These are phyloP conservation scores for Mentha longifolia DNA, from an alignment of 257 asterid genomes.

Conservation along the genomic window DNA sequence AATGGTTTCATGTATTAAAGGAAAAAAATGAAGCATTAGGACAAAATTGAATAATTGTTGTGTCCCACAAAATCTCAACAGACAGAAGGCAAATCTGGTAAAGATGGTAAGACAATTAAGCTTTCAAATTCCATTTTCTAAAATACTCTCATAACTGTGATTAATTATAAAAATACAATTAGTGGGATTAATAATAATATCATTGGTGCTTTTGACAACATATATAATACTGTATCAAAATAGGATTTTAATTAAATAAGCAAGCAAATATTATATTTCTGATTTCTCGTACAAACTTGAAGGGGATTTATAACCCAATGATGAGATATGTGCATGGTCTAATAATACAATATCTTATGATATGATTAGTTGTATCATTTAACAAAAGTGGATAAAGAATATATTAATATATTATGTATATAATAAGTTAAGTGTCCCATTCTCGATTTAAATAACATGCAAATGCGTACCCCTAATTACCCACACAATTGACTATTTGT, in stretches of 20 bases:
- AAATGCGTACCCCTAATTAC: conserved; percentile 38
- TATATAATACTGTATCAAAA: conserved; percentile 4
- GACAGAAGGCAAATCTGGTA: conserved; percentile 63
- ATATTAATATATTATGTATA: background rate
- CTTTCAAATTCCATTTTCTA: conserved; percentile 38
- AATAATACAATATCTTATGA: conserved; percentile 24
- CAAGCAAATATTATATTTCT: conserved; percentile 2
- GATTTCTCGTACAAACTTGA: conserved; percentile 48
- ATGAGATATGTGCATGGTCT: conserved; percentile 32
- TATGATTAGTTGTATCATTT: conserved; percentile 8
- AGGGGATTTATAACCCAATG: conserved; percentile 28
- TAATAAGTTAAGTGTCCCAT: conserved; percentile 1
- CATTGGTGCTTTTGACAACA: conserved; percentile 29
- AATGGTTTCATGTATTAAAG: background rate
- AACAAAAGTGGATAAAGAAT: background rate
- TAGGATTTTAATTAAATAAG: conserved; percentile 17
- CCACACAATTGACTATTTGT: conserved; percentile 39
- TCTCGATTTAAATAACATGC: conserved; percentile 15
- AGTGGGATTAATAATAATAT: conserved; percentile 30
- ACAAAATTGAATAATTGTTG: conserved; percentile 50
- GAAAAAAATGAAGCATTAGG: conserved; percentile 16
- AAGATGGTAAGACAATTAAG: conserved; percentile 59
- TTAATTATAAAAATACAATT: conserved; percentile 24
- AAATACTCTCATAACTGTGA: conserved; percentile 40
- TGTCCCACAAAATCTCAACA: conserved; percentile 75